Base-by-base conservation (phyloP, 2,329 filamentous ascomycete species). In the Apiospora pterosperma region DNA sequence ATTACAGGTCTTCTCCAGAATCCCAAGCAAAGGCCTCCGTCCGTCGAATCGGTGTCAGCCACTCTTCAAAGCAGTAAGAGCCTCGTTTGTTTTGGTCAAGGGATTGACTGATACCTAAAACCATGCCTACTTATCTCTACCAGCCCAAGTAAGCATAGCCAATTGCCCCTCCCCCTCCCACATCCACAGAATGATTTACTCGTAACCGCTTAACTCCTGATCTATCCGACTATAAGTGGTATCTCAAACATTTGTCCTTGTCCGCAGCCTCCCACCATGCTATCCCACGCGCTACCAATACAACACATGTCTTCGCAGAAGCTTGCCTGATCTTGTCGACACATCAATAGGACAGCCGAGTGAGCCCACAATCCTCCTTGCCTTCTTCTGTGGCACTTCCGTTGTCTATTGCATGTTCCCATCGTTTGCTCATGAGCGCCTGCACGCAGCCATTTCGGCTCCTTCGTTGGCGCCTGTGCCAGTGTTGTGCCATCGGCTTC, bases 221-320 rank as follows among this genome's bases (percentile, higher is more conserved):
- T 55, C 48, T 55, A 55, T 55, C 48, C 28, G 48, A 55, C 48
- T 55, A 55, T 55, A 55, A 55, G 48, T 55, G 48, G 48, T 55
- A 55, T 55, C 48, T 34, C 48, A 55, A 55, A 55, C 48, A 55
- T 55, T 34, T 34, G 48, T n/a, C 28, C 16, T 34, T 28, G 34
- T 55, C 16, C 5, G 25, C 48, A 55, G 48, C 48, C 48, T 34
- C 19, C 48, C 25, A 31, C 44, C 44, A 55, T 55, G 44, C 25
- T 12, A 21, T 16, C 23, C 28, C 19, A 55, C 48, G 10, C 28
- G 42, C 28, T 55, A 34, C 16, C 28, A 34, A 28, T 34, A 55
- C n/a, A 55, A 34, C 48, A 28, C 44, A 28, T 52, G 44, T 52
- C 44, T 52, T 52, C 12, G 44, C 19, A 52, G 12, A 28, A 48